phyloP scores from a whole-genome alignment of 2,329 filamentous ascomycete species.

The Chrysoporthe puriensis region DNA sequence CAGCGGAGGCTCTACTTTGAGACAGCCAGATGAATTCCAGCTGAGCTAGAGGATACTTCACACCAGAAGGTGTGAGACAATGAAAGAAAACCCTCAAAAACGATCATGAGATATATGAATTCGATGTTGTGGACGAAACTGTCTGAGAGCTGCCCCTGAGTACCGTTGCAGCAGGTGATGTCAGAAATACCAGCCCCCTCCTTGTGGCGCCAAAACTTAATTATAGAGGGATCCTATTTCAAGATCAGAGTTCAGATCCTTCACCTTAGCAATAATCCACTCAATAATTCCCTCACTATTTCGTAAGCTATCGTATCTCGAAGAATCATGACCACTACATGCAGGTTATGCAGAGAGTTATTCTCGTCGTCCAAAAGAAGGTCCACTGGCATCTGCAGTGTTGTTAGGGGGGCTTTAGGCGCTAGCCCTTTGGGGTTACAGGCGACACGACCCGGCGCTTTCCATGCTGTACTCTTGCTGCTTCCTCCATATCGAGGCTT shows the following conservation, averaged over 20 bases:
- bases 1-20: background rate
- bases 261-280: background rate
- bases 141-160: conserved; percentile 1
- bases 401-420: background rate
- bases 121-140: background rate
- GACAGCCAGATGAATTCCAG: background rate
- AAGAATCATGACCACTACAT: background rate
- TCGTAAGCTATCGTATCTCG: background rate
- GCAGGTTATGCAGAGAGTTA: background rate
- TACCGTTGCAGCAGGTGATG: conserved; percentile 14
- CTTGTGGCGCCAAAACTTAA: background rate
- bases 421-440: conserved; percentile 9
- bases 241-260: background rate
- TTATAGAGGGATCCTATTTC: background rate
- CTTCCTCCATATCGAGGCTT: background rate
- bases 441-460: background rate
- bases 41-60: background rate
- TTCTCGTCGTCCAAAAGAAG: background rate
- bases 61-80: background rate
- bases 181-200: conserved; percentile 8
- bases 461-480: background rate
- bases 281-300: background rate
- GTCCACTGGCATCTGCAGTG: background rate
- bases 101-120: background rate
- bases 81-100: background rate